Base-by-base conservation (phyloP, 768 basidiomycete genomes). In the Russula brevipes region DNA sequence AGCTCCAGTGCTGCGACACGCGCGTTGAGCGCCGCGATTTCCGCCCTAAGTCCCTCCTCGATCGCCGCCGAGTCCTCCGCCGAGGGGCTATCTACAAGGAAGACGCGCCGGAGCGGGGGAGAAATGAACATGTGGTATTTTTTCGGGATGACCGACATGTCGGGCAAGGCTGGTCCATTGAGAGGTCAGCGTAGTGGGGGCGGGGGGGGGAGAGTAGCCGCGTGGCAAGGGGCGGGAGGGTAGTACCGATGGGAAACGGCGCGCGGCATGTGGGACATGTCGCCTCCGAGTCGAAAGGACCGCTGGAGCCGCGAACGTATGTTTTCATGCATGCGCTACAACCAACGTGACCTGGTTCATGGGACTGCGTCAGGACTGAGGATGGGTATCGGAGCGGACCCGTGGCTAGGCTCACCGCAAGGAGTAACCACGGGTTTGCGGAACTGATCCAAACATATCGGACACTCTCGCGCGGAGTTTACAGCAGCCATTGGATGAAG, bases 201-300 rank as follows among this genome's bases (percentile, higher is more conserved):
- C 24, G 24, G 1, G 24, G 24, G n/a, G 24, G 24, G 24, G 3
- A 33, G 16, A 16, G 30, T 30, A 10, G 30, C 31, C 24, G 24
- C 24, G 52, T 8, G 41, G 19, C 10, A 5, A 6, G 8, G 31
- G 36, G 39, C 4, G 31, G 31, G 17, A 16, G 24, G 24, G 24
- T 35, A 3, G 1, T 52, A 66, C 67, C 65, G 16, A 46, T 53
- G 6, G 67, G 58, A 16, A 68, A 66, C 0, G 44, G 31, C 8
- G 61, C 45, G 1, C 65, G 65, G 49, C 67, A 66, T 24, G 61
- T 61, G 3, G 67, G 65, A 35, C 67, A 68, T 9, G 7, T 63
- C 3, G 66, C 49, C 24, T 50, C 24, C 24, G 24, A 24, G 24
- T 1, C 45, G 36, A 49, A 53, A 9, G 51, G 30, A 36, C 59